These are phyloP conservation scores for Hericium coralloides DNA, from an alignment of 768 basidiomycete species.

Conservation along the genomic window DNA sequence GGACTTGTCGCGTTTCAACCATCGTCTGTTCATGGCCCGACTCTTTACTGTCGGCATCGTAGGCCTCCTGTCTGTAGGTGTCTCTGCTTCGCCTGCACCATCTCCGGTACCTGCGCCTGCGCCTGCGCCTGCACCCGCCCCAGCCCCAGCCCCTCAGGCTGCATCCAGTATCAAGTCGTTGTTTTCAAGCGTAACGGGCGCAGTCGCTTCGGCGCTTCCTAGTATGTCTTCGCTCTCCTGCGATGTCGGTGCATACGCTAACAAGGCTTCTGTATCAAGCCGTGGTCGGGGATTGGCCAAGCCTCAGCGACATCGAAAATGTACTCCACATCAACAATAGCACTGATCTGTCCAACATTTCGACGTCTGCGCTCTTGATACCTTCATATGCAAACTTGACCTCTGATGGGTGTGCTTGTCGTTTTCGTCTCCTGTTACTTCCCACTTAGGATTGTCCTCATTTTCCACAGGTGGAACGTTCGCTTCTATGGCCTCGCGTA, in stretches of 20 bases:
- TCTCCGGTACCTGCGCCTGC: neutral
- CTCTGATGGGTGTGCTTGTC: neutral
- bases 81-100: neutral
- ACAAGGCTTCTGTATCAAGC: constrained; percentile 3
- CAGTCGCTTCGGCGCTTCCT: constrained; percentile 4
- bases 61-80: neutral
- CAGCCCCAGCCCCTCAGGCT: constrained; percentile 3
- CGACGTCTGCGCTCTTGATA: constrained; percentile 15
- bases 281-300: constrained; percentile 15
- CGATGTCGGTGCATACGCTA: no score
- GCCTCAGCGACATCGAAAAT: constrained; percentile 17
- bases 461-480: constrained; percentile 12
- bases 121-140: neutral
- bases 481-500: constrained; percentile 18
- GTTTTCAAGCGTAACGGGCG: constrained; percentile 5
- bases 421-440: neutral
- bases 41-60: neutral
- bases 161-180: neutral
- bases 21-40: neutral
- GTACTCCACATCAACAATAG: constrained; percentile 9
- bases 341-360: constrained; percentile 12
- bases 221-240: neutral
- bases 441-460: neutral
- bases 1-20: neutral
- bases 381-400: neutral